Evolutionary conservation across 208 protist genomes (phyloP), one percentile per base, ranked within the genome.

Genomic region (Wallacemonas rigidus): DNA sequence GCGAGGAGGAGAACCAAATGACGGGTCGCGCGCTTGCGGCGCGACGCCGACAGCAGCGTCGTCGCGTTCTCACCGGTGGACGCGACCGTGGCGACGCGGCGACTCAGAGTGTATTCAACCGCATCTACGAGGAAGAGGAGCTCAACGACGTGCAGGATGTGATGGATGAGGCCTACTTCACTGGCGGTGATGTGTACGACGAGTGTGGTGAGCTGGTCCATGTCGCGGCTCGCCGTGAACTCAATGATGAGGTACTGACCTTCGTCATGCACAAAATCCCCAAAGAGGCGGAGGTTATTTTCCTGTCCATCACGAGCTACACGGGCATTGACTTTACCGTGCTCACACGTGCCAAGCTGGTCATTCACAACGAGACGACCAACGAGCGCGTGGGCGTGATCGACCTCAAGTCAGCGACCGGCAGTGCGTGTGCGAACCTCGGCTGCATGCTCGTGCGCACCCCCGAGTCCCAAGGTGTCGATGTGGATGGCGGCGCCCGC

Each of bases 231-330:
- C 58, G 73, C 44, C 84, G 89, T 9, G 85, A 83, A 77, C 76
- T 92, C 11, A 80, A 69, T 35, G 91, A 96, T 50, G 91, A 96
- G 81, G 75, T 82, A 44, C 67, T 94, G 39, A 89, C 86, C 17
- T 88, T 96, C 50, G 79, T 92, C 35, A 88, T 94, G 82, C 71
- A 80, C 50, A 88, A 92, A 67, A 90, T 94, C 45, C 91, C 91
- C 1, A 35, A 40, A 4, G 84, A 92, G 61, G 87, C 81, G 50
- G 85, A 83, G 35, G 83, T 80, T 26, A 88, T 96, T 47, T 91
- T 96, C 67, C 26, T 96, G 17, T 80, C 62, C 35, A 86, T 96
- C 35, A 89, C 85, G 43, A 93, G 87, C 79, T 93, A 96, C 85
- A 91, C 75, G 11, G 87, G 86, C 38, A 77, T 82, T 5, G 83